Evolutionary conservation across 1,284 basidiomycete genomes (phyloP).

Genomic region (Wallemia ichthyophaga): DNA sequence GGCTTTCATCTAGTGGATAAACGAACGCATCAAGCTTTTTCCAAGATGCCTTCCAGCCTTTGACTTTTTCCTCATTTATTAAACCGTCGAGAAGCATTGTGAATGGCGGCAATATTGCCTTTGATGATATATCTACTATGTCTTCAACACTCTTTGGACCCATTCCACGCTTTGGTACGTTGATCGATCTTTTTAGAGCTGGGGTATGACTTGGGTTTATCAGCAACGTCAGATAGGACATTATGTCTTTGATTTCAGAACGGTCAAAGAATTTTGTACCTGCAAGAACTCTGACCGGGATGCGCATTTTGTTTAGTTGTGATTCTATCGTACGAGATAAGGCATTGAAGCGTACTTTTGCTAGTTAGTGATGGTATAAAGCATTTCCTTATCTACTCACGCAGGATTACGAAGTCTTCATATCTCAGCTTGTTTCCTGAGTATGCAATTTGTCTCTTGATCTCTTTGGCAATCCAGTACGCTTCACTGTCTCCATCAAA

Average conservation of each 20-base stretch:
- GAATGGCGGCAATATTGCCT: constrained; percentile 22
- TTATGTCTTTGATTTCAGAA: constrained; percentile 39
- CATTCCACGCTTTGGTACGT: constrained; percentile 39
- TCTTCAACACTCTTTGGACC: constrained; percentile 51
- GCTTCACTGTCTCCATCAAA: constrained; percentile 24
- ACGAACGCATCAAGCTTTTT: neutral
- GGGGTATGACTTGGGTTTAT: constrained; percentile 47
- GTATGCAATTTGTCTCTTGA: constrained; percentile 41
- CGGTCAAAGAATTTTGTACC: constrained; percentile 72
- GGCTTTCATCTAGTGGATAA: neutral
- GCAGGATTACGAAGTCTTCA: constrained; percentile 47
- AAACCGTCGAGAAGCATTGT: constrained; percentile 33
- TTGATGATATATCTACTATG: constrained; percentile 25
- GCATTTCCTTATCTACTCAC: constrained; percentile 19
- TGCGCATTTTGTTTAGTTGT: constrained; percentile 40
- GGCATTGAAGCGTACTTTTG: constrained; percentile 47
- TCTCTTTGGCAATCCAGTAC: constrained; percentile 41
- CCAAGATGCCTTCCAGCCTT: constrained; percentile 24
- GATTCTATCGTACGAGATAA: constrained; percentile 48
- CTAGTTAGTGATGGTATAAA: constrained; percentile 2
- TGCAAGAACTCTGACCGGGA: constrained; percentile 45
- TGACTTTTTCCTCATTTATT: constrained; percentile 23
- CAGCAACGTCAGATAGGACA: constrained; percentile 42
- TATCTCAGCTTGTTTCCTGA: constrained; percentile 40
- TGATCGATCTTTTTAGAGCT: constrained; percentile 46